Evolutionary conservation across 1,284 basidiomycete genomes (phyloP).

Genomic region (Sporisorium graminicola): DNA sequence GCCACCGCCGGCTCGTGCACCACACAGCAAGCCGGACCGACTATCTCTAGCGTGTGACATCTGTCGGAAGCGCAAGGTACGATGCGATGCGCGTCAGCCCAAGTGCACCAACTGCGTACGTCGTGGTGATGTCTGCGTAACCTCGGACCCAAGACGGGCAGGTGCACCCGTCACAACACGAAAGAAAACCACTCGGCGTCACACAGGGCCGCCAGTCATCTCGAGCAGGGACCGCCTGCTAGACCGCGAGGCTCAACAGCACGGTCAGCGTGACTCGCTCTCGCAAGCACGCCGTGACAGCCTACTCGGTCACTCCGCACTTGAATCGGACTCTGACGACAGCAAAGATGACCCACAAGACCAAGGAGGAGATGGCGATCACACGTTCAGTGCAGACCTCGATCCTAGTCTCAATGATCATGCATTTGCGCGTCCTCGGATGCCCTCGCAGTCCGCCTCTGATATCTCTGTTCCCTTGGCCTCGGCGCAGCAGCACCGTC

Average conservation of each 20-base stretch:
- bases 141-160: constrained; percentile 10
- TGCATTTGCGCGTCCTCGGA: neutral
- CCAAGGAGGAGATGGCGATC: neutral
- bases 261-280: neutral
- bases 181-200: constrained; percentile 4
- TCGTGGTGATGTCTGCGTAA: constrained; percentile 19
- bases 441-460: neutral
- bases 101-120: constrained; percentile 15
- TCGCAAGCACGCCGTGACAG: neutral
- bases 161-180: neutral
- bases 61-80: constrained; percentile 23
- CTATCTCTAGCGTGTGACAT: constrained; percentile 11
- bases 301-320: neutral
- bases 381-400: neutral
- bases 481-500: neutral
- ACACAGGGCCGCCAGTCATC: neutral
- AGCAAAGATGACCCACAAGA: neutral
- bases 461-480: neutral
- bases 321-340: neutral
- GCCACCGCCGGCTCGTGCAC: neutral
- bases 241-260: neutral
- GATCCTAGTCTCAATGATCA: neutral
- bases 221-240: neutral
- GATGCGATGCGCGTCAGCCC: constrained; percentile 19
- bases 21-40: constrained; percentile 18